Percentiles rank a stretch among this genome's conserved stretches.
These are phyloP conservation scores for Periconia sp. DNA, from an alignment of 2,329 filamentous ascomycete species.

Conservation along the genomic window DNA sequence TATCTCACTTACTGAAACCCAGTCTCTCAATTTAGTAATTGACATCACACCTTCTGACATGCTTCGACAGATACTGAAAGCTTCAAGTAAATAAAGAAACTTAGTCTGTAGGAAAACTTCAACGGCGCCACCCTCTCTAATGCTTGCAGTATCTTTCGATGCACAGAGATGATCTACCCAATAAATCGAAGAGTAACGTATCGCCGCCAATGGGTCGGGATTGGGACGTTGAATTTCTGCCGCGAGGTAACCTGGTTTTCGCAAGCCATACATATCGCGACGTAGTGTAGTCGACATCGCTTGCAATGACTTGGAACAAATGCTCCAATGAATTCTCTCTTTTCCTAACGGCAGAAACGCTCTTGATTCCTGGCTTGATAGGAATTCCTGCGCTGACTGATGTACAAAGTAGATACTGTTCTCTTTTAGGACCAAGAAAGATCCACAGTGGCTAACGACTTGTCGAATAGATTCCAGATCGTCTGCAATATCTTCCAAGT, in stretches of 20 bases:
- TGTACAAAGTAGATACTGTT: slow-evolving; percentile 35
- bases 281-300: slow-evolving; percentile 14
- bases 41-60: slow-evolving; percentile 13
- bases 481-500: slow-evolving; percentile 2
- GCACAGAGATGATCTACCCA: slow-evolving; percentile 34
- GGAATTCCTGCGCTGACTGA: slow-evolving; percentile 48
- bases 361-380: slow-evolving; percentile 21
- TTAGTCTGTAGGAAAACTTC: slow-evolving; percentile 8
- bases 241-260: slow-evolving; percentile 13
- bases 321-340: slow-evolving; percentile 2
- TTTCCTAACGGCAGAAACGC: slow-evolving; percentile 28
- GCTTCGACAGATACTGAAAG: slow-evolving; percentile 14
- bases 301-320: slow-evolving; percentile 35
- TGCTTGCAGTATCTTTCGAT: neutral
- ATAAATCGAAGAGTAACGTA: slow-evolving; percentile 30
- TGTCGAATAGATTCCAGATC: slow-evolving; percentile 16
- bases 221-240: slow-evolving; percentile 18
- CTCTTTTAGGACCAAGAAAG: slow-evolving; percentile 9
- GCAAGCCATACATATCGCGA: slow-evolving; percentile 25
- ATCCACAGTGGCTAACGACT: slow-evolving; percentile 41
- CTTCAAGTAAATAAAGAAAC: slow-evolving; percentile 17
- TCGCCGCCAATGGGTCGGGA: slow-evolving; percentile 22
- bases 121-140: slow-evolving; percentile 6
- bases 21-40: slow-evolving; percentile 9
- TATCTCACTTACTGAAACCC: neutral